Base-by-base conservation (phyloP, 768 basidiomycete species). In the Boletus tomentosulus region DNA sequence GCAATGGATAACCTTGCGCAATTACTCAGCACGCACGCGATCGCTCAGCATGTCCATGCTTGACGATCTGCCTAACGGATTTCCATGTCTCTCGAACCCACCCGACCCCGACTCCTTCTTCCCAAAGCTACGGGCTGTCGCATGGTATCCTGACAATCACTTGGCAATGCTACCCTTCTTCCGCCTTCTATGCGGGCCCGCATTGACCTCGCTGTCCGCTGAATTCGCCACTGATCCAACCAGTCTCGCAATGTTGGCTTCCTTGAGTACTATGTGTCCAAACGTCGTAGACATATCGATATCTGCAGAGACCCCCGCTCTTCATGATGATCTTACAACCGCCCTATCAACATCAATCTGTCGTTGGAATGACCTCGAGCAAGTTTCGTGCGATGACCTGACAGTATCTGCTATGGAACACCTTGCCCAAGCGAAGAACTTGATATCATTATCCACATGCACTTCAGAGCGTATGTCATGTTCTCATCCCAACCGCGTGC, bases 71-170 rank as follows among this genome's bases (percentile, higher is more conserved):
- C 57, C 62, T 34, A 48, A 58, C 30, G 43, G 39, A 25, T 51
- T 55, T 19, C 24, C 51, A 2, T 64, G 38, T 47, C 47, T 66
- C 46, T 54, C 57, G 9, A 43, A 44, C 35, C 62, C 56, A 9
- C 65, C 57, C 3, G 44, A 57, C 8, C 38, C 45, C 6, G 39
- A 41, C 6, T 35, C 56, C 19, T 64, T 66, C 43, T 68, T 69
- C 28, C 62, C 59, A 0, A 66, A 61, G 47, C 25, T 66, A n/a
- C 57, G 27, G 4, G 54, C 54, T 28, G 38, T 69, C 24, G 56
- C 48, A 12, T 66, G 65, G 65, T 66, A 53, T 39, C 62, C 64
- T 13, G 46, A 54, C 34, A 51, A 57, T 24, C 64, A 68, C 47
- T 31, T 54, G 2, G 12, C 44, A 30, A 61, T 57, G 55, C 47